Evolutionary conservation across 2,329 filamentous ascomycete genomes (phyloP).

Genomic region (Paraphoma sp.): DNA sequence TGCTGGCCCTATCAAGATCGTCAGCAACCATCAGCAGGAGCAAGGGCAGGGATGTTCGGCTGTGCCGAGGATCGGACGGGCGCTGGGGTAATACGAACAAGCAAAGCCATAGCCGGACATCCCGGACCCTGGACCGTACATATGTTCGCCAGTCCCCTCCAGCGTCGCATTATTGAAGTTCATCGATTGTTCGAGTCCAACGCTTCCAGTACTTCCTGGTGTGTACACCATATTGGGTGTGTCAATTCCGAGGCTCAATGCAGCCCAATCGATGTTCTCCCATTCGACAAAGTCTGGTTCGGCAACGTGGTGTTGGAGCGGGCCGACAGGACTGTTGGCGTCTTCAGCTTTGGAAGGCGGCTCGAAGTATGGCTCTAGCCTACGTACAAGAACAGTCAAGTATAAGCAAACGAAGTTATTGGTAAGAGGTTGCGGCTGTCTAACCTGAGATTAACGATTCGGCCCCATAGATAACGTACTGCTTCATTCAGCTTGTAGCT

Average conservation of each 20-base stretch:
- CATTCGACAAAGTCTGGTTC: slow-evolving; percentile 38
- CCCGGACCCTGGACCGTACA: slow-evolving; percentile 23
- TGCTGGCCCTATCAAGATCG: slow-evolving; percentile 21
- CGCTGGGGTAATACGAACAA: slow-evolving; percentile 5
- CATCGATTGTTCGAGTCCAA: not conserved
- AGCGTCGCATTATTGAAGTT: not conserved
- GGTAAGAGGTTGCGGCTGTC: slow-evolving; percentile 35
- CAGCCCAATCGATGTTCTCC: slow-evolving; percentile 41
- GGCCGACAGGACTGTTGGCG: slow-evolving; percentile 31
- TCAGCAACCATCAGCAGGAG: slow-evolving; percentile 24
- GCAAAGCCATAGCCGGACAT: slow-evolving; percentile 25
- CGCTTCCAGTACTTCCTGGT: not conserved
- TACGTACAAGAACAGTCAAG: slow-evolving; percentile 33
- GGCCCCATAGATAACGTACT: slow-evolving; percentile 37
- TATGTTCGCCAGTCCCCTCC: slow-evolving; percentile 7
- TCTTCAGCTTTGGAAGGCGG: slow-evolving; percentile 21
- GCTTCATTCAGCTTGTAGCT: slow-evolving; percentile 45
- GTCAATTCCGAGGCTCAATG: slow-evolving; percentile 16
- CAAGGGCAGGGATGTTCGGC: not conserved
- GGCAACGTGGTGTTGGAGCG: slow-evolving; percentile 37
- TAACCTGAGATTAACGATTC: slow-evolving; percentile 45
- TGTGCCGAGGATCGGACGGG: not conserved
- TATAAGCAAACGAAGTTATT: slow-evolving; percentile 41
- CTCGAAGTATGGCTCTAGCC: slow-evolving; percentile 37
- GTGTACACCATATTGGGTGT: slow-evolving; percentile 1